A percentile compares a stretch with the other conserved stretches of the same genome.
Evolutionary conservation across 73 alveolate genomes (phyloP).

Genomic region (Uronychia binucleata): DNA sequence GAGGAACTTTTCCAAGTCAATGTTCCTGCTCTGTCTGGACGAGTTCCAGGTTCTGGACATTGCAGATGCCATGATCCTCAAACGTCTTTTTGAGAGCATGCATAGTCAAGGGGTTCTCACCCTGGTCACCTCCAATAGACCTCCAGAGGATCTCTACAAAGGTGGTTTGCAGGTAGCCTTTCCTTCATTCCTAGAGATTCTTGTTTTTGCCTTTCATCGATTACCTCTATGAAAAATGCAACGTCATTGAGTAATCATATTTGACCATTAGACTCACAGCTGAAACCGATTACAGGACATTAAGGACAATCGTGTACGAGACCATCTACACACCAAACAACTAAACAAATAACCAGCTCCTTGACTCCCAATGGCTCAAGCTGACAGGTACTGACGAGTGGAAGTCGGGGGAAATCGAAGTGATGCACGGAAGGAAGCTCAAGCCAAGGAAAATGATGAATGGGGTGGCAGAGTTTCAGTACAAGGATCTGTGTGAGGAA

Average conservation of each 20-base stretch:
- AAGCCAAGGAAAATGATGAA: constrained; percentile 44
- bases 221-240: constrained; percentile 56
- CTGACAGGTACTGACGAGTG: constrained; percentile 61
- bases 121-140: constrained; percentile 90
- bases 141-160: constrained; percentile 90
- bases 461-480: constrained; percentile 74
- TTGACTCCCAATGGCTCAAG: constrained; percentile 52
- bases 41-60: constrained; percentile 95
- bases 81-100: constrained; percentile 84
- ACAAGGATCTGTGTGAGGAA: constrained; percentile 80
- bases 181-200: constrained; percentile 53
- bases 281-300: neutral
- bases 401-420: constrained; percentile 45
- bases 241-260: constrained; percentile 45
- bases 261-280: neutral
- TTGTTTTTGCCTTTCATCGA: constrained; percentile 89
- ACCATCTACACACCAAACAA: constrained; percentile 16
- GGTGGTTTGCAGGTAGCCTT: constrained; percentile 72
- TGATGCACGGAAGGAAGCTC: constrained; percentile 83
- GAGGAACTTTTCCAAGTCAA: constrained; percentile 58
- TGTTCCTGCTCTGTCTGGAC: constrained; percentile 83
- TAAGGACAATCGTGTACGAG: constrained; percentile 15
- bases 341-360: constrained; percentile 32
- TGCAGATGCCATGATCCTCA: constrained; percentile 95
- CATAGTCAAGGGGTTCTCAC: constrained; percentile 76